A percentile compares a stretch with the other conserved stretches of the same genome.
Conservation (phyloP, 257 asterid genomes). For the Solanum infundibuliforme region DNA sequence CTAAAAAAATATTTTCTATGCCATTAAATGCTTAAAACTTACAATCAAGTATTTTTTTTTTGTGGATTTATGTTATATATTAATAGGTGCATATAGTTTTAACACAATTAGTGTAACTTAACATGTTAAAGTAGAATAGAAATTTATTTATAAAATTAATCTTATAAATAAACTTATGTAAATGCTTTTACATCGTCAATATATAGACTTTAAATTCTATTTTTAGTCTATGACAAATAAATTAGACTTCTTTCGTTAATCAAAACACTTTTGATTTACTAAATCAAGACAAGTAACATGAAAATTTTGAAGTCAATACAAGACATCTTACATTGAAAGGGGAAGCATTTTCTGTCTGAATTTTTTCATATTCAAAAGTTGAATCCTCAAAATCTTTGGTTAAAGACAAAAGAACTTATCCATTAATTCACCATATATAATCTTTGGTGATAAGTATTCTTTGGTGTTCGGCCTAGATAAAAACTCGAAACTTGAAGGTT, state of each 20-base stretch:
- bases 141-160: neutral
- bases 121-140: neutral
- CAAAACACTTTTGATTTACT: too few species aligned
- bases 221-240: too few species aligned
- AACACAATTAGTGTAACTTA: neutral
- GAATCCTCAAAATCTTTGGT: neutral
- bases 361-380: neutral
- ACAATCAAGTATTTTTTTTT: too few species aligned
- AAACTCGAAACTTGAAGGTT: too few species aligned
- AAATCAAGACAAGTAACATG: neutral
- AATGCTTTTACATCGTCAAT: neutral
- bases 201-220: neutral
- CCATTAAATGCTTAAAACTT: too few species aligned
- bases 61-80: too few species aligned
- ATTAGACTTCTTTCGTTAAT: too few species aligned
- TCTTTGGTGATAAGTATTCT: neutral
- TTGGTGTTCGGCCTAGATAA: too few species aligned
- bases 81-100: too few species aligned
- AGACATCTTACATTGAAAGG: neutral
- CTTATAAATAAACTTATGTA: neutral
- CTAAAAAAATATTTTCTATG: too few species aligned
- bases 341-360: neutral
- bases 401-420: neutral
- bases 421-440: neutral
- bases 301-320: neutral